These are phyloP conservation scores for Acacia acuminata DNA, from an alignment of 306 rosid genomes.

Conservation along the genomic window DNA sequence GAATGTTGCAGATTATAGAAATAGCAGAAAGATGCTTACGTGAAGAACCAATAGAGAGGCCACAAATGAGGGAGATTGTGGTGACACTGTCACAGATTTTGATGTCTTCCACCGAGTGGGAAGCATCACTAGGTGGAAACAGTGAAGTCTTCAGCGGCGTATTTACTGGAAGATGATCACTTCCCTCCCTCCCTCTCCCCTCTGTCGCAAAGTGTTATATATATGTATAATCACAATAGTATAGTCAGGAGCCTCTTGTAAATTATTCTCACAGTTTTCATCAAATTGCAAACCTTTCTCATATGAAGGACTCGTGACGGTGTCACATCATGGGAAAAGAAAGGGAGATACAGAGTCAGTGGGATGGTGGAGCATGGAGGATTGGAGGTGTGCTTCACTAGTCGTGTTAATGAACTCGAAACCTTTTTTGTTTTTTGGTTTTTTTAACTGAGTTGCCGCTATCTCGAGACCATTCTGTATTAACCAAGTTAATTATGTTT, in stretches of 20 bases:
- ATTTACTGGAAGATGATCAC: conserved; percentile 62
- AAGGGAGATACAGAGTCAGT: background rate
- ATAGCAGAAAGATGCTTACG: conserved; percentile 57
- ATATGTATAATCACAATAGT: background rate
- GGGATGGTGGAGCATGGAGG: background rate
- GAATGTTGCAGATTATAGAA: conserved; percentile 56
- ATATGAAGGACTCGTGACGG: background rate
- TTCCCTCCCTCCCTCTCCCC: background rate
- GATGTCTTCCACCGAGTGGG: conserved; percentile 61
- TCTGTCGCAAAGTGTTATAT: background rate
- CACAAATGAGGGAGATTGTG: conserved; percentile 63
- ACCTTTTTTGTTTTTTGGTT: no score
- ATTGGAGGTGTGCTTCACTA: no score
- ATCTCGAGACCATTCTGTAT: no score
- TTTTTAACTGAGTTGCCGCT: no score
- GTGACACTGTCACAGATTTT: conserved; percentile 46
- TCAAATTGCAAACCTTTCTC: background rate
- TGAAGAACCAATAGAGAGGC: conserved; percentile 69
- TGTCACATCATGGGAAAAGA: background rate
- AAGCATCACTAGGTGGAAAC: conserved; percentile 68
- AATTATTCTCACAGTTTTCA: background rate
- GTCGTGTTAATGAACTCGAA: no score
- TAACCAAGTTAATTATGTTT: no score
- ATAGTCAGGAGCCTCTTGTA: background rate
- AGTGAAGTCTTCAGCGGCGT: conserved; percentile 69